Base-by-base conservation (phyloP, 352 stramenopile species). In the Pythium phragmitis region DNA sequence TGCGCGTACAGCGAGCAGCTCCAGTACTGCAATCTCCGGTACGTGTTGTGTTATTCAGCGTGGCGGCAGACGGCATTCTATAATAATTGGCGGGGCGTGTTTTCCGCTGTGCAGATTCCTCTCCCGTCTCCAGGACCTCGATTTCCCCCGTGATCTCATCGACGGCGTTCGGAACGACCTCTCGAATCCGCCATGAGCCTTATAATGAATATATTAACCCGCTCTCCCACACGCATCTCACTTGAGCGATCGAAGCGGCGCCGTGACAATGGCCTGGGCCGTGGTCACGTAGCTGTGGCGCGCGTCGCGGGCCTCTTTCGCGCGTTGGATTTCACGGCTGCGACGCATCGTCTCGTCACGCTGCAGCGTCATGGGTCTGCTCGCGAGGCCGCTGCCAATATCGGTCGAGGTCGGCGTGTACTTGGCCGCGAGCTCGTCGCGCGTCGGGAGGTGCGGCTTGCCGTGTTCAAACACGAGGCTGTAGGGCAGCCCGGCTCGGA, bases 381-480 rank as follows among this genome's bases (percentile, higher is more conserved):
- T 39, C 8, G 41, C 30, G 3, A 86, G 26, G 14, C 67, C 48
- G 12, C 67, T 61, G 8, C 82, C 84, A 55, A 87, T 79, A 43
- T 88, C 75, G n/a, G 56, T 67, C 21, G 81, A 88, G 13, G 69
- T 73, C 4, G 77, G 81, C n/a, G 60, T 85, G 60, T 85, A 92
- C 60, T 85, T 89, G 21, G 49, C 46, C 14, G 62, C 33, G 45
- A 89, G 74, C 61, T 91, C 80, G 0, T 65, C 60, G 4, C 54
- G 8, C 6, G 71, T 87, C 21, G 69, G 71, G 7, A 79, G 67
- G 41, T 87, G 81, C 6, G 76, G 33, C 54, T 67, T 49, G 17
- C 84, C 84, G 33, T 93, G 84, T 45, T 89, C 80, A 34, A 93
- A 93, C 9, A 93, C 63, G 53, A 93, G 67, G 26, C 82, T 82